Percentiles rank a stretch among this genome's conserved stretches.
Evolutionary conservation across 176 grass and related monocot species (phyloP).

Genomic region (Paspalum notatum): DNA sequence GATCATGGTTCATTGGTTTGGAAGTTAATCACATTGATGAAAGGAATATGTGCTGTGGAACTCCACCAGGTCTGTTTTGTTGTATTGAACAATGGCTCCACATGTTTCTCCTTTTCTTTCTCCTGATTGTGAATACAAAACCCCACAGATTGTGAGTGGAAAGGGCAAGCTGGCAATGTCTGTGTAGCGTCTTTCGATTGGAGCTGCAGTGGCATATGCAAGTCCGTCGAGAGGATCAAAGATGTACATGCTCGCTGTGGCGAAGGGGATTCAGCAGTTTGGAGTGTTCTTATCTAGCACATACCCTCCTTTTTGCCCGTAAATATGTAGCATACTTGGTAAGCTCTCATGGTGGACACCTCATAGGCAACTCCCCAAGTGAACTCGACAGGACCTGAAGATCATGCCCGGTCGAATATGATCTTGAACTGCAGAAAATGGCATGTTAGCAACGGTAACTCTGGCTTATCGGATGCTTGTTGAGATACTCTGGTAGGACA

Average conservation of each 20-base stretch:
- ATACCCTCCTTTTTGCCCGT: not conserved
- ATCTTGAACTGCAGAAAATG: slow-evolving; percentile 11
- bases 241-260: slow-evolving; percentile 69
- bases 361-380: not conserved
- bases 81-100: slow-evolving; percentile 1
- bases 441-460: not conserved
- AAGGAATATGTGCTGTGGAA: slow-evolving; percentile 94
- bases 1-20: slow-evolving; percentile 89
- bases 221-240: slow-evolving; percentile 75
- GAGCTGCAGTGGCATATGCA: slow-evolving; percentile 91
- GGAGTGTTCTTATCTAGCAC: slow-evolving; percentile 68
- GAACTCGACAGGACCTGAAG: not conserved
- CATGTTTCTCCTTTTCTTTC: not conserved
- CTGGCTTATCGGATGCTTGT: slow-evolving; percentile 25
- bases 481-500: not conserved
- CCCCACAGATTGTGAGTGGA: slow-evolving; percentile 79
- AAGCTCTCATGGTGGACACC: not conserved
- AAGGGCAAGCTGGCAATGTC: slow-evolving; percentile 72
- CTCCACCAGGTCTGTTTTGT: slow-evolving; percentile 68
- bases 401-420: slow-evolving; percentile 10
- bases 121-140: not conserved
- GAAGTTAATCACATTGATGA: slow-evolving; percentile 91
- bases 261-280: slow-evolving; percentile 72
- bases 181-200: slow-evolving; percentile 85
- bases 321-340: slow-evolving; percentile 43